Base-by-base conservation (phyloP, 345 rosid genomes). In the Xanthoceras sorbifolium region DNA sequence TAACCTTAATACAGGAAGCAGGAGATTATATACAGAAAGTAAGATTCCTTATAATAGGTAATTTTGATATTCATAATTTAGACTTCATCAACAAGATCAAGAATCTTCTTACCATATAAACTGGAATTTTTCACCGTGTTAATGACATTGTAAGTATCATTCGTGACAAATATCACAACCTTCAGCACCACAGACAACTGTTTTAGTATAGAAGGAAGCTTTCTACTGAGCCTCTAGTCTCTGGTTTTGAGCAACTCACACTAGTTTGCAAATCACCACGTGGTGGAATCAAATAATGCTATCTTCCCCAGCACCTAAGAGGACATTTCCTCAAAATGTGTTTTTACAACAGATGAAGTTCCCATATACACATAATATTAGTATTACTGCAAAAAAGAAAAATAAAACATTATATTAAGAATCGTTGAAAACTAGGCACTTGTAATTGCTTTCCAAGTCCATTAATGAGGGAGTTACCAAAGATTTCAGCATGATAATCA, bases 91-190 rank as follows among this genome's bases (percentile, higher is more conserved):
- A 20, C 9, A 34, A 64, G 42, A 64, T 22, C 11, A 0, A 64
- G 69, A n/a, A 20, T n/a, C 36, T 66, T 20, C 29, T 66, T 36
- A 66, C 38, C 22, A 29, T 14, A 17, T 63, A 20, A 15, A 29
- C 5, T 63, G 40, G 67, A 31, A 25, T 25, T 63, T n/a, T 63
- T 63, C 69, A 65, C 69, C 69, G 20, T 20, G 44, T 38, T n/a
- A 36, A n/a, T 36, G 34, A 20, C 11, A 64, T 14, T 31, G 40
- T 6, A 67, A 40, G 28, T 36, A 15, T 42, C 44, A 20, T 23
- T 2, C 6, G 28, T 18, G 26, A 40, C 31, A 9, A 40, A 40
- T 1, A 11, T 11, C 29, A 5, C 32, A 38, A 4, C 54, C 29
- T 67, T 67, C 29, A 22, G 20, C 69, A 64, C 22, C 11, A 34